Conservation (phyloP, 108 stramenopile species). For the Heterococcus sp. region DNA sequence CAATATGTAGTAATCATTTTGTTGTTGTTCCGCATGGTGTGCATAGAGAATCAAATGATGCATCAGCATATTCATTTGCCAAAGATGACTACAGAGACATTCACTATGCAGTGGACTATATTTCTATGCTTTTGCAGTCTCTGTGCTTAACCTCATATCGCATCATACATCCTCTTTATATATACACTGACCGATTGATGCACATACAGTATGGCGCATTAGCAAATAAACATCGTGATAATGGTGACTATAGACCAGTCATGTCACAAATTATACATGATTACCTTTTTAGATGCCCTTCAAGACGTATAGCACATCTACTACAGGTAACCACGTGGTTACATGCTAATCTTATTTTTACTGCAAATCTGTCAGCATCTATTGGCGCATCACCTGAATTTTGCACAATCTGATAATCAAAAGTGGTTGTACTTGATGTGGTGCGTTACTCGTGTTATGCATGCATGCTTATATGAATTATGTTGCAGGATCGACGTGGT, state of each 20-base stretch:
- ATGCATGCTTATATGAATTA: too few relatives aligned
- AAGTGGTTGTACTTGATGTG: not conserved
- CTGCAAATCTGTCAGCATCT: not conserved
- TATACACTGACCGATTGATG: too few relatives aligned
- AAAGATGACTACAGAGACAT: too few relatives aligned
- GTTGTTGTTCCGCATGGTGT: too few relatives aligned
- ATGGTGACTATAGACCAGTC: slow-evolving; percentile 77
- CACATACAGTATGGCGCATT: slow-evolving; percentile 51
- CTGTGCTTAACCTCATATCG: too few relatives aligned
- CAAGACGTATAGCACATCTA: slow-evolving; percentile 65
- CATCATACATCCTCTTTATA: too few relatives aligned
- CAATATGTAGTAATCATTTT: too few relatives aligned
- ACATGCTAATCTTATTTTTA: not conserved
- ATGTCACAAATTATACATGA: slow-evolving; percentile 75
- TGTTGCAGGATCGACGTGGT: slow-evolving; percentile 6
- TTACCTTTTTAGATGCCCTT: slow-evolving; percentile 79
- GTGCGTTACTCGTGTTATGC: not conserved
- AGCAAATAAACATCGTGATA: slow-evolving; percentile 56
- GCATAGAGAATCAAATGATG: too few relatives aligned
- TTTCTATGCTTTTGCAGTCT: too few relatives aligned
- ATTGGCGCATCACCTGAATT: not conserved
- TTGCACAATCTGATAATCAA: not conserved
- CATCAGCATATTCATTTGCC: too few relatives aligned
- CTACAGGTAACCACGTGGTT: slow-evolving; percentile 44
- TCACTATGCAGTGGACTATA: too few relatives aligned